These are phyloP conservation scores for Scalesia atractyloides DNA, from an alignment of 129 eudicot genomes.

Conservation along the genomic window DNA sequence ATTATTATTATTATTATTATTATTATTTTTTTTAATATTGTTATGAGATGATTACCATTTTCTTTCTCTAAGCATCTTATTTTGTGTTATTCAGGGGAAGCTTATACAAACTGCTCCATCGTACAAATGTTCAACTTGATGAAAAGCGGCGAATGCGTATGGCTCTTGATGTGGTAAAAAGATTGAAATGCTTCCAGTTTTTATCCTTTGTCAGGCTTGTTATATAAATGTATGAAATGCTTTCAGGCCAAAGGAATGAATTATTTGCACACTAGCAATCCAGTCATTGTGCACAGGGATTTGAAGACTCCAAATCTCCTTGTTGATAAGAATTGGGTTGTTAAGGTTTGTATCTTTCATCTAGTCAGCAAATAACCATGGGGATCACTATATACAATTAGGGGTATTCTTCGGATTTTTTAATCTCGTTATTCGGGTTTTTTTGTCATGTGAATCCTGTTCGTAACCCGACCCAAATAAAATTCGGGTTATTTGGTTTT, in stretches of 20 bases:
- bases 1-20: neutral
- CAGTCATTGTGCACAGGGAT: conserved; percentile 91
- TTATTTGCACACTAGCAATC: conserved; percentile 85
- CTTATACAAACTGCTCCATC: conserved; percentile 76
- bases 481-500: too few relatives aligned
- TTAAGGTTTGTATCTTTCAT: conserved; percentile 53
- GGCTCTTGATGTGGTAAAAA: conserved; percentile 88
- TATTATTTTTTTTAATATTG: neutral
- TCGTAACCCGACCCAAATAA: too few relatives aligned
- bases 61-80: neutral
- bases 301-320: conserved; percentile 90
- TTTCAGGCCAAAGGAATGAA: conserved; percentile 95
- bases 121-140: conserved; percentile 68
- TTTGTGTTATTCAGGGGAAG: conserved; percentile 63
- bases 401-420: too few relatives aligned
- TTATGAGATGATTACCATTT: neutral
- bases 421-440: too few relatives aligned
- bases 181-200: conserved; percentile 6
- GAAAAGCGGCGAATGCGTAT: conserved; percentile 74
- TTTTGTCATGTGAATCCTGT: too few relatives aligned
- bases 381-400: neutral
- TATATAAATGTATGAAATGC: neutral
- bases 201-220: neutral
- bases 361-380: neutral
- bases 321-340: conserved; percentile 96